Evolutionary conservation across 176 grass and related monocot species (phyloP), one percentile per base, ranked within the genome.

Genomic region (Eremochloa ophiuroides): DNA sequence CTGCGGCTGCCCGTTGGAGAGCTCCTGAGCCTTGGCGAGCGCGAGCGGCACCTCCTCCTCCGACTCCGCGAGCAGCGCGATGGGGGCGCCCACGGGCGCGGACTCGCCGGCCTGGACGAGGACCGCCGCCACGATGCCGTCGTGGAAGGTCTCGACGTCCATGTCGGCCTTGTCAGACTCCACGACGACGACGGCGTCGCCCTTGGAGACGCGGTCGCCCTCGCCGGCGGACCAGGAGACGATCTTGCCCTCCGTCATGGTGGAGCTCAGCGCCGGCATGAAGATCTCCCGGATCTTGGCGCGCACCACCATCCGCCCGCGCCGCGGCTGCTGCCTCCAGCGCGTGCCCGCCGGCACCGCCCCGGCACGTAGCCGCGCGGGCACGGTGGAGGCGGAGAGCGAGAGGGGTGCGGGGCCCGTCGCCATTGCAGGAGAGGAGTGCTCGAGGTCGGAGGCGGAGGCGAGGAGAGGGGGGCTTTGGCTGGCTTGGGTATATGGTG

Each of bases 261-360:
- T 98, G 25, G 95, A 98, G 71, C 95, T 98, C 7, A 98, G 95
- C 74, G 95, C 92, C 35, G 95, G 95, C 95, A 98, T 98, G 86
- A 98, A 98, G 72, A 98, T 98, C 90, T 98, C 95, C 16, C 90
- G 92, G 90, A 98, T 98, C 95, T 95, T 95, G 81, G 95, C 95
- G 31, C 89, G 88, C 60, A 93, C 75, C 26, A 86, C 81, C 60
- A 91, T 87, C 33, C 86, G 82, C 41, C 85, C 56, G 23, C 80
- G 83, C 26, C 87, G 66, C 42, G 25, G 1, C 8, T 44, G 1
- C 8, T 44, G 81, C 33, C 28, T 1, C 6, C 44, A 31, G 35
- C 72, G 27, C 73, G 46, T 10, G 12, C 46, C 34, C 42, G 77
- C 58, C 18, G 64, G 5, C 14, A 75, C 44, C 26, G 33, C 46